Base-by-base conservation (phyloP, 495 filamentous ascomycete species). In the Podospora pseudocomata region DNA sequence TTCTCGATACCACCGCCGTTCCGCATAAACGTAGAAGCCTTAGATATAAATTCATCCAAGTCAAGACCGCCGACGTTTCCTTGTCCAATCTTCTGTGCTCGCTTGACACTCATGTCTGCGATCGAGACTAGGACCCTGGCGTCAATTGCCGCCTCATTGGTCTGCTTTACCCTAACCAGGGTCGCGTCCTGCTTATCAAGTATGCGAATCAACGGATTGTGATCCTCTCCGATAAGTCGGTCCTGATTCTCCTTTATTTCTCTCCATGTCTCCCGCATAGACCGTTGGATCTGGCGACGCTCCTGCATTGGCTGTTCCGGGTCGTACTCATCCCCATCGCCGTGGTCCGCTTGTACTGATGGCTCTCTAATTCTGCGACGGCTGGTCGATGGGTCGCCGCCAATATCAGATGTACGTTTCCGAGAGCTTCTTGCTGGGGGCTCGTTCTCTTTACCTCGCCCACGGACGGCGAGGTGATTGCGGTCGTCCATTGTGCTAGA, bases 31-130 rank as follows among this genome's bases (percentile, higher is more conserved):
- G 84, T 85, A 60, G 96, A 91, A 75, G 91, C 94, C 76, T 96
- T 97, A 0, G 91, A 91, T 9, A 98, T 89, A 73, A 98, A 97
- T 68, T 97, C 92, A 70, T 98, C 94, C 0, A 96, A 85, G 72
- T 99, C 96, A 27, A 99, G 81, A 3, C 93, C 91, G 6, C 84
- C 83, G 4, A 83, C 73, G 66, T 89, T 88, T 7, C 93, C 94
- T 2, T 90, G 79, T 3, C 89, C 88, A 11, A 93, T 80, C 39
- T 90, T 86, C 30, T 88, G 79, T 0, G 89, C 87, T 71, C 90
- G 92, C 66, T 91, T 91, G 66, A 89, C 87, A 0, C 90, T 87
- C 2, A 93, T 79, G 68, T 98, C 95, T 20, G 91, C 89, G 0
- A 89, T 87, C 44, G 82, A 86, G 13, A 97, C 91, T 11, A 98